Base-by-base conservation (phyloP, 2,329 filamentous ascomycete species). In the Aspergillus novoparasiticus region DNA sequence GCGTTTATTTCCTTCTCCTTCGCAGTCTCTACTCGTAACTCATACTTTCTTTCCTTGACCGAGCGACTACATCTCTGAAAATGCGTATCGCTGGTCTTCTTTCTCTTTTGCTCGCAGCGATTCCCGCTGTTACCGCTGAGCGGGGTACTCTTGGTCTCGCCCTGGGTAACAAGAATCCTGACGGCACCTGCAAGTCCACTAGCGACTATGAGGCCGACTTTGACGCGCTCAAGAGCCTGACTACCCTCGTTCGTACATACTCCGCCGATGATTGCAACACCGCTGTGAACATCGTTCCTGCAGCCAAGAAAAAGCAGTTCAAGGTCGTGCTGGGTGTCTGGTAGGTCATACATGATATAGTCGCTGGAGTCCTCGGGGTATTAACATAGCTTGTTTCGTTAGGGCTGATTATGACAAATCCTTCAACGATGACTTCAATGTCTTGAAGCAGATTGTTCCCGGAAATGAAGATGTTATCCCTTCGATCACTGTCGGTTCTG, bases 261-360 rank as follows among this genome's bases (percentile, higher is more conserved):
- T 84, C 89, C 23, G 87, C 87, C 21, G 84, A 81, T 59, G 87
- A 91, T 61, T 92, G 90, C 78, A 82, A 90, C 66, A 85, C 84
- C 51, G 86, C 88, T 8, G 80, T 85, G 74, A 78, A 86, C 65
- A 86, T 90, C 60, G 76, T 91, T 32, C 88, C 89, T 4, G 89
- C 88, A 41, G 89, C 89, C 1, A 87, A 88, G 80, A 75, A 75
- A 53, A 87, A 88, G 76, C 84, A 83, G 21, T 88, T 90, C 78
- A 81, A 90, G 78, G 88, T 91, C 65, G 80, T 91, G n/a, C 78
- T 91, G 46, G 89, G 88, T 64, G 86, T 91, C 72, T 92, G 89
- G 89, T 88, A 78, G 68, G 82, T 71, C 41, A 21, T 26, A 6
- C 43, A 64, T 36, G 19, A 21, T 28, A 50, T 43, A 30, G 9